phyloP scores from a whole-genome alignment of 2,329 filamentous ascomycete genomes.

The Pseudovirgaria hyperparasitica region DNA sequence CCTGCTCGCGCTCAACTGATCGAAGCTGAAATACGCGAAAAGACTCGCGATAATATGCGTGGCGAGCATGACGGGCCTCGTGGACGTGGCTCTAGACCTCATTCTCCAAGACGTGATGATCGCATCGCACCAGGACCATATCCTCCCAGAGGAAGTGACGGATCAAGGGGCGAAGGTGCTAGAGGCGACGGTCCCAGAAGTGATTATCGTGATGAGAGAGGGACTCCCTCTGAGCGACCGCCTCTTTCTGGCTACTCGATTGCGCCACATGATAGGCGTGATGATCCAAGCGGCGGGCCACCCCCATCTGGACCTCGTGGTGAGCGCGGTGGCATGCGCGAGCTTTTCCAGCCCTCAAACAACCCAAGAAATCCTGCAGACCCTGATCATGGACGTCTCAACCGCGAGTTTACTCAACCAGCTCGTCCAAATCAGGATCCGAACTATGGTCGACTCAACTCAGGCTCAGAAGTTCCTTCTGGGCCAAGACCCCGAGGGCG shows the following conservation, averaged over 20 bases:
- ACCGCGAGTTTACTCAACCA: slow-evolving; percentile 23
- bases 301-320: slow-evolving; percentile 43
- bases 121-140: slow-evolving; percentile 13
- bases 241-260: slow-evolving; percentile 10
- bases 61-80: slow-evolving; percentile 17
- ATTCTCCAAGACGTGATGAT: slow-evolving; percentile 17
- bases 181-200: slow-evolving; percentile 13
- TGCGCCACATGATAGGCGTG: slow-evolving; percentile 25
- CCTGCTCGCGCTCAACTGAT: slow-evolving; percentile 32
- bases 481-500: slow-evolving; percentile 37
- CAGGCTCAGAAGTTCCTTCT: slow-evolving; percentile 36
- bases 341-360: slow-evolving; percentile 26
- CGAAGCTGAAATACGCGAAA: slow-evolving; percentile 15
- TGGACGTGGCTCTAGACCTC: slow-evolving; percentile 16
- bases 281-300: slow-evolving; percentile 27
- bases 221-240: slow-evolving; percentile 19
- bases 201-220: slow-evolving; percentile 20
- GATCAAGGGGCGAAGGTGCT: no score
- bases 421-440: slow-evolving; percentile 30
- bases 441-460: slow-evolving; percentile 36
- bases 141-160: no score
- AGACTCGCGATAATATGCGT: slow-evolving; percentile 14
- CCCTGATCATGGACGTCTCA: slow-evolving; percentile 33
- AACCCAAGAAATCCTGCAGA: slow-evolving; percentile 23
- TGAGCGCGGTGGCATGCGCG: slow-evolving; percentile 26